Base-by-base conservation (phyloP, 163 green algal species). In the Chlamydomonas reinhardtii region DNA sequence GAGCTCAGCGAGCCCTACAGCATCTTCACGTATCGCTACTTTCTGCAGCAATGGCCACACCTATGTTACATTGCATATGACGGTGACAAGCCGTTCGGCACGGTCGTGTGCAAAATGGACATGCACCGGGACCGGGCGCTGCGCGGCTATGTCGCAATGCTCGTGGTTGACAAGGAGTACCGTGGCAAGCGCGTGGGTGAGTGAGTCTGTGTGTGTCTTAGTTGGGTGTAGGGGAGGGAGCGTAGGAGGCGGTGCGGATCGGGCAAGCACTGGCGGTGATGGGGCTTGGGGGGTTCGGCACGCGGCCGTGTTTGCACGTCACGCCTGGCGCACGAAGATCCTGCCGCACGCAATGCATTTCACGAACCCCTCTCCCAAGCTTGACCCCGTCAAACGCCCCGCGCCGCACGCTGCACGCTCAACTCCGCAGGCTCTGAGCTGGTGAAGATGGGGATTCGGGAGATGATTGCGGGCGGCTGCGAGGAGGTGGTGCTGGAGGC, bases 11-110 rank as follows among this genome's bases (percentile, higher is more conserved):
- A 99, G 92, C 98, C 98, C 11, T 99, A 99, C 91, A 98, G 95
- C 56, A 97, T 99, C 24, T 99, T 99, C 93, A 99, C 98, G 1
- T 99, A 99, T 89, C 94, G 98, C 43, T 99, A 99, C 89, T 99
- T 93, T 65, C 64, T 93, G 25, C 89, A 95, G 48, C 91, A 94
- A 20, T 99, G 98, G 98, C 98, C 98, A 1, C 89, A 96, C 66
- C 95, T 99, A 11, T 99, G 96, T 82, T 98, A 94, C 69, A 74
- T 99, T 16, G 96, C 94, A 4, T 96, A 94, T 69, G 90, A 96
- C 56, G 84, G 78, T 0, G 85, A 93, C 65, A 91, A 91, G 76
- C 91, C 89, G 66, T 94, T 97, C 82, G 87, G 87, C 14, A 89
- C 82, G 34, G 87, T 91, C 20, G 96, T 99, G 27, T 97, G 95